phyloP scores from a whole-genome alignment of 2,329 filamentous ascomycete genomes.

The Xylaria sp. region DNA sequence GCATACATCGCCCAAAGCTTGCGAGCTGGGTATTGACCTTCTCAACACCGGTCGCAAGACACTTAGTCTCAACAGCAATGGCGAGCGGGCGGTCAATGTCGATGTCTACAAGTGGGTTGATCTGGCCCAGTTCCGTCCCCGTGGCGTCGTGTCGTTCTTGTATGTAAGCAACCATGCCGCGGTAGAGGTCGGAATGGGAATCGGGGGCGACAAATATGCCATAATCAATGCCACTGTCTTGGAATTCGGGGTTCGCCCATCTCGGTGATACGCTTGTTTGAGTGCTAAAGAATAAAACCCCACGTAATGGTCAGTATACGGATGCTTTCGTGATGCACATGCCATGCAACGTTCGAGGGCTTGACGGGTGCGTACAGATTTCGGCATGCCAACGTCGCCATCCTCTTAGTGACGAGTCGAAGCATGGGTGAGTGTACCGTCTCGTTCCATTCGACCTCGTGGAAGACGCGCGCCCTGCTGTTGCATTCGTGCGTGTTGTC shows the following conservation, averaged over 20 bases:
- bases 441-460: conserved; percentile 20
- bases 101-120: conserved; percentile 8
- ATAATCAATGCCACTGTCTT: conserved; percentile 4
- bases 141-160: not conserved
- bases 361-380: conserved; percentile 13
- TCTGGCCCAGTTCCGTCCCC: conserved; percentile 2
- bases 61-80: conserved; percentile 7
- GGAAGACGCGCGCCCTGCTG: conserved; percentile 9
- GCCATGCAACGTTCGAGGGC: not conserved
- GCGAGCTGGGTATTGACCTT: conserved; percentile 1
- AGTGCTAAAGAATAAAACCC: not conserved
- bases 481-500: conserved; percentile 20
- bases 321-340: not conserved
- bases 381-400: conserved; percentile 6
- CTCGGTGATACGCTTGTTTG: not conserved
- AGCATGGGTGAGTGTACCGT: conserved; percentile 17
- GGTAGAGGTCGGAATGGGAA: conserved; percentile 5
- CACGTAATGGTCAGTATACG: not conserved
- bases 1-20: not conserved
- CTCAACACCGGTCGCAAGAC: not conserved
- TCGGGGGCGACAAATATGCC: not conserved
- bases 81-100: conserved; percentile 8
- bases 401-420: conserved; percentile 7
- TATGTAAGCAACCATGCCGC: not conserved
- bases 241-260: conserved; percentile 6